Base-by-base conservation (phyloP, 192 early-diverging fungal genomes). In the Dimargaris cristalligena region DNA sequence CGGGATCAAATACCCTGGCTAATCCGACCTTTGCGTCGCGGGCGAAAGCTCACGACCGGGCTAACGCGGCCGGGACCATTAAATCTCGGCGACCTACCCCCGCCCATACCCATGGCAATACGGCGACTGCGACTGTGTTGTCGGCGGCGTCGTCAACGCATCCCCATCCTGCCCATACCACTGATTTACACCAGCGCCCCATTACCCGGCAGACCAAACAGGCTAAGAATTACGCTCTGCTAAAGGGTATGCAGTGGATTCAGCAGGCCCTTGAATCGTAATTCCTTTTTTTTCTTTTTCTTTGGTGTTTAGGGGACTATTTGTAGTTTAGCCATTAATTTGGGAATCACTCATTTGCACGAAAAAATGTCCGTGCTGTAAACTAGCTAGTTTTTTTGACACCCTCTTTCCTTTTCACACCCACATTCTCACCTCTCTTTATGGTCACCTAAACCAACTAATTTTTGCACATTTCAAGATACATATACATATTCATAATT, bases 181-280 rank as follows among this genome's bases (percentile, higher is more conserved):
- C n/a, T n/a, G n/a, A n/a, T n/a, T n/a, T n/a, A n/a, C 28, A 52
- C 38, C 38, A 41, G 26, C 50, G 16, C 20, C 50, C 23, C 26
- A 25, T 2, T 28, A 34, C 1, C 16, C 38, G 54, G 29, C 20
- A 29, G 9, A 1, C 54, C 2, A 56, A 29, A 16, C 29, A 56
- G 54, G 34, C 54, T 34, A 56, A 56, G 34, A 56, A 56, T 34
- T 56, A 56, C 23, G 54, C 54, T 1, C 14, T 56, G 32, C 23
- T 56, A n/a, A 56, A 56, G 34, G 54, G 54, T 1, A 56, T 56
- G 54, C 54, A 56, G 54, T 56, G 54, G 54, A 56, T 56, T 33
- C 54, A 56, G 54, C 54, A 56, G 54, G 54, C 54, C 29, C 34
- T 56, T 14, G 54, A 56, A 16, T 33, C 26, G 8, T 56, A 56